Evolutionary conservation across 1,284 basidiomycete genomes (phyloP).

Genomic region (Pseudomicrostroma phylloplanum): DNA sequence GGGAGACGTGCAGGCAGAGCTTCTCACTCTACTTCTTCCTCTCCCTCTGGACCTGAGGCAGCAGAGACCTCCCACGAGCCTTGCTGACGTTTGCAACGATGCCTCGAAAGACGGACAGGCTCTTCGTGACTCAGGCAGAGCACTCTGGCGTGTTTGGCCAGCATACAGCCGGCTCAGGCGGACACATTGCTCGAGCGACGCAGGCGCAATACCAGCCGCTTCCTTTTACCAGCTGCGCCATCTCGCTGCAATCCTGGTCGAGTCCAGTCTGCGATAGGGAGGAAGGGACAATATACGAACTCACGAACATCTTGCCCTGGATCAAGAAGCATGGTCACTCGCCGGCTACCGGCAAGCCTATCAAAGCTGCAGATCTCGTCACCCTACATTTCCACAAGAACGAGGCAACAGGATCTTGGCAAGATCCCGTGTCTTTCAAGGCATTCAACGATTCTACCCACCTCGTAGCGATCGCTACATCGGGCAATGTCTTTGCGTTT

Average conservation of each 20-base stretch:
- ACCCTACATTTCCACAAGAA: constrained; percentile 72
- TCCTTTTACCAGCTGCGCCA: constrained; percentile 83
- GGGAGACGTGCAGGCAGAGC: no score
- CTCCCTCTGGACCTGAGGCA: no score
- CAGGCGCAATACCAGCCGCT: constrained; percentile 53
- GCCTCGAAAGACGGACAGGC: constrained; percentile 22
- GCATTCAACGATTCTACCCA: constrained; percentile 56
- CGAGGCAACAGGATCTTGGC: constrained; percentile 27
- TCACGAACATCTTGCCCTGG: constrained; percentile 77
- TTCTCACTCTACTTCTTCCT: no score
- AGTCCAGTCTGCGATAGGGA: constrained; percentile 82
- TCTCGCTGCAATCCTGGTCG: constrained; percentile 82
- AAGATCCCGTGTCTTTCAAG: constrained; percentile 54
- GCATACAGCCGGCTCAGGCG: constrained; percentile 32
- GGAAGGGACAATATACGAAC: constrained; percentile 49
- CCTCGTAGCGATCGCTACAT: constrained; percentile 51
- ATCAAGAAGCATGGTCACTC: constrained; percentile 64
- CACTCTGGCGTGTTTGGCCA: constrained; percentile 40
- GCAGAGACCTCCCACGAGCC: no score
- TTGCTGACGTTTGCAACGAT: neutral
- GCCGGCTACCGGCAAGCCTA: constrained; percentile 79
- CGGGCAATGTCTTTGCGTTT: constrained; percentile 79
- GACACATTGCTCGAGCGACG: constrained; percentile 54
- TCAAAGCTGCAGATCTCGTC: constrained; percentile 73
- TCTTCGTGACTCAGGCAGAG: constrained; percentile 38